Conservation (phyloP, 768 basidiomycete genomes). For the Suillus hirtellus region DNA sequence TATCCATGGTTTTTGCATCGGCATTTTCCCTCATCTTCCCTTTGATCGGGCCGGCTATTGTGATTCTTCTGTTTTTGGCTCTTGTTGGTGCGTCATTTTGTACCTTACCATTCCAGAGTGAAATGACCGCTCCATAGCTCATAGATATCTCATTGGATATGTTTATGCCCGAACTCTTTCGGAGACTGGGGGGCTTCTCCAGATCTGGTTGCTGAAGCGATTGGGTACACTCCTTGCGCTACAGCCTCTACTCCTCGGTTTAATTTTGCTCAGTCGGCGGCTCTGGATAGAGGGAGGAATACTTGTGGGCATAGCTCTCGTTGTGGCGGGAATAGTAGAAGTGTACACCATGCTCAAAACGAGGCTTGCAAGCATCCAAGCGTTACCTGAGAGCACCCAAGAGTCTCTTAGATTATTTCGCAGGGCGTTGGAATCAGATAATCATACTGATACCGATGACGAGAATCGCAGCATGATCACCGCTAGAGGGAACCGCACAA, state of each 20-base stretch:
- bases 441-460: slow-evolving; percentile 42
- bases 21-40: slow-evolving; percentile 78
- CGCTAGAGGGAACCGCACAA: slow-evolving; percentile 36
- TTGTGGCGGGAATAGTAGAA: slow-evolving; percentile 62
- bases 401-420: slow-evolving; percentile 60
- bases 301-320: slow-evolving; percentile 54
- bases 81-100: slow-evolving; percentile 54
- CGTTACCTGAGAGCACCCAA: slow-evolving; percentile 56
- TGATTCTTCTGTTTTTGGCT: slow-evolving; percentile 62
- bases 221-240: slow-evolving; percentile 70
- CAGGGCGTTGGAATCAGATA: slow-evolving; percentile 41
- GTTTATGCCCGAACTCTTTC: slow-evolving; percentile 73
- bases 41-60: slow-evolving; percentile 69
- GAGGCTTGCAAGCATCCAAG: slow-evolving; percentile 45
- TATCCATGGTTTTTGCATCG: slow-evolving; percentile 71
- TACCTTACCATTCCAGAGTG: background rate
- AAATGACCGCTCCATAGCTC: slow-evolving; percentile 46
- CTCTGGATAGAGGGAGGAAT: slow-evolving; percentile 76
- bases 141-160: slow-evolving; percentile 77
- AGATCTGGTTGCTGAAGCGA: slow-evolving; percentile 74
- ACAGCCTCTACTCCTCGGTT: slow-evolving; percentile 74
- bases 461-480: slow-evolving; percentile 52
- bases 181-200: slow-evolving; percentile 72
- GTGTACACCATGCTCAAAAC: slow-evolving; percentile 52
- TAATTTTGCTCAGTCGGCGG: slow-evolving; percentile 64